phyloP scores from a whole-genome alignment of 1,139 yeast genomes.

The Debaryomycetaceae sp. region DNA sequence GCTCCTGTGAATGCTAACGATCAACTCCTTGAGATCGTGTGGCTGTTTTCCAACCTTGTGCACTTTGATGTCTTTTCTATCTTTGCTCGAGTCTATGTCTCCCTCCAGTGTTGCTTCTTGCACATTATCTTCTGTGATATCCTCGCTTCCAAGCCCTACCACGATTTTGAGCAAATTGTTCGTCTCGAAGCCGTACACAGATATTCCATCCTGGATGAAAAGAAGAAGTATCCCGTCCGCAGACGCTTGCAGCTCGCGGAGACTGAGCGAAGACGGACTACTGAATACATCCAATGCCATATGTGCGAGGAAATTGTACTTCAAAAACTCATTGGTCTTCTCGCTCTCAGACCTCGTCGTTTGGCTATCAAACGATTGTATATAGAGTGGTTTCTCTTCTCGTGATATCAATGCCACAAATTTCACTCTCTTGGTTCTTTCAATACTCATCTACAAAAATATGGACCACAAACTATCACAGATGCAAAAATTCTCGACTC shows the following conservation, averaged over 20 bases:
- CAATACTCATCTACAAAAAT: background rate
- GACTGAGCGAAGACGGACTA: slow-evolving; percentile 43
- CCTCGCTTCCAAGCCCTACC: slow-evolving; percentile 36
- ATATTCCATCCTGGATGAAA: slow-evolving; percentile 58
- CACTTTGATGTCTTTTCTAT: slow-evolving; percentile 7
- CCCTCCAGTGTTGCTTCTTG: slow-evolving; percentile 3
- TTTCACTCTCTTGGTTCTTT: slow-evolving; percentile 18
- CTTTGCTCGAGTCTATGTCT: slow-evolving; percentile 9
- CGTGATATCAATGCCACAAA: slow-evolving; percentile 56
- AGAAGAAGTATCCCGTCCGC: slow-evolving; percentile 37
- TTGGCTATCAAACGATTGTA: slow-evolving; percentile 45
- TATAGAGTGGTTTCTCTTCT: slow-evolving; percentile 57
- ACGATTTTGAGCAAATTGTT: slow-evolving; percentile 60
- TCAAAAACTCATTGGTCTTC: slow-evolving; percentile 45
- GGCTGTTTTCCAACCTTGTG: slow-evolving; percentile 2
- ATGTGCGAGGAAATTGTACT: slow-evolving; percentile 61
- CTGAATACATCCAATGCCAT: slow-evolving; percentile 65
- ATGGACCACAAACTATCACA: too few species aligned
- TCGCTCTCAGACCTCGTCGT: slow-evolving; percentile 12
- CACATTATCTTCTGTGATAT: background rate
- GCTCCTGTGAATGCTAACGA: slow-evolving; percentile 43
- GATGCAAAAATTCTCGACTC: too few species aligned
- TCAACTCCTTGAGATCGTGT: slow-evolving; percentile 24
- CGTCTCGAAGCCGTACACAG: slow-evolving; percentile 61
- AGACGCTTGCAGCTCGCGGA: slow-evolving; percentile 39